phyloP scores from a whole-genome alignment of 2,329 filamentous ascomycete genomes.

The Colletotrichum musae region DNA sequence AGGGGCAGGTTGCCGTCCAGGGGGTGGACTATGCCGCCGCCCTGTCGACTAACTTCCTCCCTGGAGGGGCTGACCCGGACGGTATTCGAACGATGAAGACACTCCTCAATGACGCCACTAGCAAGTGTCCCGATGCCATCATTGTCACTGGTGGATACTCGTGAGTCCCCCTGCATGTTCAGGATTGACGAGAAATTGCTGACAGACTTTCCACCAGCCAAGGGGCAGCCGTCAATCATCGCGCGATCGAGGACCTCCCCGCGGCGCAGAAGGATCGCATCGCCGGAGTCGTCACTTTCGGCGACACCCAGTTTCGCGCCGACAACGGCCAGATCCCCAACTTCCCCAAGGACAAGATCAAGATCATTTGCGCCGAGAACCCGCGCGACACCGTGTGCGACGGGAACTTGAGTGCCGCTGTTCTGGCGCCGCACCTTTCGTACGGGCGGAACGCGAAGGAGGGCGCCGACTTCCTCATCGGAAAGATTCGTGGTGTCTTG shows the following conservation, averaged over 20 bases:
- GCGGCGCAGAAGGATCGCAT: constrained; percentile 41
- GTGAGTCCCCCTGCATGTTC: background rate
- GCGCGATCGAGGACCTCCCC: constrained; percentile 44
- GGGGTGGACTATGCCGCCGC: constrained; percentile 52
- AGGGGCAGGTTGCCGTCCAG: constrained; percentile 42
- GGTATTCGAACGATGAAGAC: constrained; percentile 49
- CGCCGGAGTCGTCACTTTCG: constrained; percentile 44
- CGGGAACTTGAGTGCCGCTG: constrained; percentile 22
- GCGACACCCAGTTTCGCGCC: constrained; percentile 45
- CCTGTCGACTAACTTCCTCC: constrained; percentile 49
- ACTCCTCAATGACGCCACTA: constrained; percentile 51
- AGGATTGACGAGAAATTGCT: background rate
- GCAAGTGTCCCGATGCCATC: constrained; percentile 52
- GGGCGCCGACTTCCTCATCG: constrained; percentile 19
- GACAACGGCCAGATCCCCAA: constrained; percentile 53
- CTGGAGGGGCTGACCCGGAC: constrained; percentile 47
- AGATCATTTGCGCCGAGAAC: constrained; percentile 33
- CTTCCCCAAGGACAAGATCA: constrained; percentile 52
- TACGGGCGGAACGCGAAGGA: constrained; percentile 25
- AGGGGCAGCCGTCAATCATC: constrained; percentile 47
- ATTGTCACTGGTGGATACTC: constrained; percentile 55
- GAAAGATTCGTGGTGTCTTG: constrained; percentile 8
- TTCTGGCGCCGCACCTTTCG: constrained; percentile 27
- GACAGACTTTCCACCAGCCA: constrained; percentile 45
- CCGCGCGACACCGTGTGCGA: constrained; percentile 32